Base-by-base conservation (phyloP, 108 stramenopile species). In the Cyclotella cryptica region DNA sequence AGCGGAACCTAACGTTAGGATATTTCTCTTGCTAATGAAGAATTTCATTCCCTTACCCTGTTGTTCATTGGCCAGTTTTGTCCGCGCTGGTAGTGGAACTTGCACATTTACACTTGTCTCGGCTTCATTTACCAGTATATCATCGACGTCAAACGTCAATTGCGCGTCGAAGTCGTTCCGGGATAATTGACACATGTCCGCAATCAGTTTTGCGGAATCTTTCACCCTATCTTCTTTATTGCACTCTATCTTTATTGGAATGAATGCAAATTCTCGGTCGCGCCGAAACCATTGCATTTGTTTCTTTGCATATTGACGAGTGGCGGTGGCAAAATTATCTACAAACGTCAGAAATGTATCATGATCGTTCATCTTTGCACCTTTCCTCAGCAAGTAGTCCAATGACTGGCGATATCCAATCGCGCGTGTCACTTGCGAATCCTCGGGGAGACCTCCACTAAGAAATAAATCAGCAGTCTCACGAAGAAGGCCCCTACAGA, bases 321-420 rank as follows among this genome's bases (percentile, higher is more conserved):
- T 97, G 10, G 96, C 96, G 21, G 96, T 91, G 10, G 86, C 86
- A 75, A 98, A 98, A 27, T 92, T 83, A 47, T 88, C 78, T 35
- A 96, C 44, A 69, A 90, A 96, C 11, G 81, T 60, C n/a, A 82
- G 66, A 77, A 95, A 97, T 22, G 88, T 81, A 13, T 70, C 76
- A 44, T 65, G 70, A 22, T 93, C 92, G 35, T 82, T 68, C 18
- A 58, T 65, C 66, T 57, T 75, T 26, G 81, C 69, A 28, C 75
- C 78, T 54, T 81, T 55, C 17, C 88, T 47, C 18, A 75, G 35
- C 60, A 99, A 85, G 78, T 98, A 99, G 14, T 91, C 92, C 74
- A 98, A 79, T 13, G 91, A 80, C 76, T 98, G 97, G n/a, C 98
- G 93, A 82, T 99, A 99, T 21, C 98, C 97, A 59, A 99, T 99